Base-by-base conservation (phyloP, 1,284 basidiomycete species). In the Tylopilus orsonianus region DNA sequence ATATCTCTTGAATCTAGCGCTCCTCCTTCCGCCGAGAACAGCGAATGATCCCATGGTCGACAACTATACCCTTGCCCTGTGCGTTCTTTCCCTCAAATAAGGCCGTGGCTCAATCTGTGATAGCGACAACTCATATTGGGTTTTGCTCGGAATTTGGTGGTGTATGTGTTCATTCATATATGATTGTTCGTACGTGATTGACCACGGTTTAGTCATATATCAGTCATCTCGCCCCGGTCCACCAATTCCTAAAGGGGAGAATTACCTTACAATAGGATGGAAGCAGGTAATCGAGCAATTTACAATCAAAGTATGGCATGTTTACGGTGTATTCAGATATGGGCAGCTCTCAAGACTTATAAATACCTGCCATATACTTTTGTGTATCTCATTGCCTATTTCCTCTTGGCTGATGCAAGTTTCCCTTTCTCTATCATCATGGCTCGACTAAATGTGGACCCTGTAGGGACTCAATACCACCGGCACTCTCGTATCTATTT, bases 221-320 rank as follows among this genome's bases (percentile, higher is more conserved):
- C 88, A 90, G 62, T 77, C 87, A 58, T 83, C 80, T 12, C 80
- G 88, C 6, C 83, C 83, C 0, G 88, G 88, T 0, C 88, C 89
- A 34, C 63, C 78, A 13, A 67, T 92, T 16, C 88, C 88, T 0
- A 80, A 84, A 60, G 85, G 85, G 46, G 79, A 87, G 57, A 74
- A 69, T 54, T 90, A 88, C 59, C 48, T 90, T 23, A 87, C 86
- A 0, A 74, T 91, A 36, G 88, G 89, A 13, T 91, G 87, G 88
- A 89, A 87, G 58, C 87, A 90, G 72, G 82, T 79, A 49, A 35
- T 38, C 1, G 7, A 16, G 20, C 16, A 0, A 32, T 37, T n/a
- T 16, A 53, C 35, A 1, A 4, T 24, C n/a, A 16, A 26, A 24
- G 14, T 7, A 9, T 3, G 10, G 14, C 26, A 7, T 39, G 6